These are phyloP conservation scores for Prunus kanzakura DNA, from an alignment of 306 rosid genomes.

Conservation along the genomic window DNA sequence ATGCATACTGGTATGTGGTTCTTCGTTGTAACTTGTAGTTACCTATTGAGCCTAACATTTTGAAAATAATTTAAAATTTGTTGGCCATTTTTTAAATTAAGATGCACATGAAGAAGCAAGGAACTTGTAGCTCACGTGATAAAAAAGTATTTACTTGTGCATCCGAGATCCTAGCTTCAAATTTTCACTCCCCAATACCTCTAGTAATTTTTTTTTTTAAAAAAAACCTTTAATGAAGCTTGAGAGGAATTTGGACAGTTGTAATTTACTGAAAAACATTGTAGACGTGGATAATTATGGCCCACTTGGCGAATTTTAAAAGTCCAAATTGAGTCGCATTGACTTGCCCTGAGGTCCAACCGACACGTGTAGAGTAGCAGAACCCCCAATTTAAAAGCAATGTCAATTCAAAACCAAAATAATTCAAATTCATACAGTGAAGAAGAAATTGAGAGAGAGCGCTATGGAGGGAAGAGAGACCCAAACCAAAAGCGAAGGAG, in stretches of 20 bases:
- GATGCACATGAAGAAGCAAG: too few species aligned
- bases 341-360: not conserved
- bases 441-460: not conserved
- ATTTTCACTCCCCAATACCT: too few species aligned
- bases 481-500: slow-evolving; percentile 20
- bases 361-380: not conserved
- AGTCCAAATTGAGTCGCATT: not conserved
- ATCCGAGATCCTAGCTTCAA: too few species aligned
- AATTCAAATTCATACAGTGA: not conserved
- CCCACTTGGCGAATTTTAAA: not conserved
- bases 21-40: too few species aligned
- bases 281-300: not conserved
- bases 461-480: slow-evolving; percentile 4
- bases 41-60: too few species aligned
- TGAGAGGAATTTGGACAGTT: too few species aligned
- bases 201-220: too few species aligned
- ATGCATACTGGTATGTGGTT: too few species aligned
- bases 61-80: too few species aligned
- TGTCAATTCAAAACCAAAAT: not conserved
- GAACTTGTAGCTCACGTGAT: fast-evolving
- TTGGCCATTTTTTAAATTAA: too few species aligned
- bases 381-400: not conserved
- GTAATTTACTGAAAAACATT: not conserved
- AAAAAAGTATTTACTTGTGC: too few species aligned
- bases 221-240: too few species aligned